Base-by-base conservation (phyloP, 306 rosid genomes). In the Fagus sylvatica region DNA sequence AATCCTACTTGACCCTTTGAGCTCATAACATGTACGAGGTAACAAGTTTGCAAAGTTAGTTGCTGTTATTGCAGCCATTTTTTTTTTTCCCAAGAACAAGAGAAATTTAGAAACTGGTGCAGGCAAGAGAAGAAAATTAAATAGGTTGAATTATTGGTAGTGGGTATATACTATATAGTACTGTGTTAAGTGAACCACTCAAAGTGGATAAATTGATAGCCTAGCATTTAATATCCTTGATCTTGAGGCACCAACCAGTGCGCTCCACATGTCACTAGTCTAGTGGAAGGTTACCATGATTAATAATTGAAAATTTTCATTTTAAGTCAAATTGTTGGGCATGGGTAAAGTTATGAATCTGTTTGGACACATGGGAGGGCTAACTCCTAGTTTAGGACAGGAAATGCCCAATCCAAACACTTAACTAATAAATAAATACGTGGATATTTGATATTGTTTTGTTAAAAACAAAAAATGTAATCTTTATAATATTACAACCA, bases 231-330 rank as follows among this genome's bases (percentile, higher is more conserved):
- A 10, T 7, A 68, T 36, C 72, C 19, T 15, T 30, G 4, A 40
- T 46, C 34, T 40, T 41, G 2, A 54, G 33, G 17, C 32, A 16
- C 80, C 74, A 76, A 76, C 42, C 42, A 17, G 41, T 76, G 74
- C 80, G 17, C 46, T 54, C 80, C 80, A 76, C 68, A 74, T 76
- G 74, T 76, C 33, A 11, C 34, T 37, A 10, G 4, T 55, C 3
- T 1, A 22, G 28, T 6, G 7, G 17, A 8, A 17, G 71, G 1
- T 11, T 46, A 10, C 15, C 51, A 46, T 2, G 51, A 46, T 46
- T 46, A 46, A 46, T 46, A 10, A 46, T n/a, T 28, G 64, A 22
- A 57, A 3, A 28, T 57, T 57, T 57, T 7, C 36, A 19, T 8
- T 56, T 7, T 10, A 10, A 46, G 51, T 46, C 51, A 10, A 46